Evolutionary conservation across 129 eudicot genomes (phyloP).

Genomic region (Chrysanthemum makinoi): DNA sequence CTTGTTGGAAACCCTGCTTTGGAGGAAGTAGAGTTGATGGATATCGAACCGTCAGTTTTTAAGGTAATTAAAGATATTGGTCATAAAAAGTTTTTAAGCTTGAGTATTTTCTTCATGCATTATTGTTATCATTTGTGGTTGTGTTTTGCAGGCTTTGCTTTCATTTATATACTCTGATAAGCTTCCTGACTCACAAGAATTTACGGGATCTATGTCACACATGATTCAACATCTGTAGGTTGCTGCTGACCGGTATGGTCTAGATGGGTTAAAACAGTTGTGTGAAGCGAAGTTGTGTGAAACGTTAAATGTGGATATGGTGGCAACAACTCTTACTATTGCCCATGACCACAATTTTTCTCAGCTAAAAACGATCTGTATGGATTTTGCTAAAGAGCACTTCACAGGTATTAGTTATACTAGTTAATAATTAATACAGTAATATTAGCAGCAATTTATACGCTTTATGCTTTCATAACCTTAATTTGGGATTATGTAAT

Average conservation of each 20-base stretch:
- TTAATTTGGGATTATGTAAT: too few relatives aligned
- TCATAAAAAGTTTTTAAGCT: background rate
- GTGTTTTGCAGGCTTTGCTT: conserved; percentile 69
- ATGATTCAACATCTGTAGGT: conserved; percentile 83
- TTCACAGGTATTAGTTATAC: conserved; percentile 85
- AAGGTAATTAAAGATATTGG: conserved; percentile 8
- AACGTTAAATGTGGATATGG: conserved; percentile 61
- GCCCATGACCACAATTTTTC: conserved; percentile 74
- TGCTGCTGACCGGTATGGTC: conserved; percentile 83
- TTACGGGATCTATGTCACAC: conserved; percentile 50
- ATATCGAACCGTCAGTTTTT: background rate
- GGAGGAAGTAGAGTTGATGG: background rate
- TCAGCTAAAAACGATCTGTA: conserved; percentile 73
- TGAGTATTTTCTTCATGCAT: background rate
- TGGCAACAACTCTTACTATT: conserved; percentile 80
- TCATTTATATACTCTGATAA: conserved; percentile 64
- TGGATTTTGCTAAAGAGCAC: conserved; percentile 79
- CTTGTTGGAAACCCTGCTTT: background rate
- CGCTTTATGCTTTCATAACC: too few relatives aligned
- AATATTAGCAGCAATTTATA: too few relatives aligned
- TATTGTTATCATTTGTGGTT: conserved; percentile 6
- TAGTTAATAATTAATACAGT: too few relatives aligned
- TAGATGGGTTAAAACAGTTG: conserved; percentile 68
- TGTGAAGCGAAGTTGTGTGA: conserved; percentile 82
- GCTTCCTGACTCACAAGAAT: conserved; percentile 60